A percentile compares a stretch with the other conserved stretches of the same genome.
These are phyloP conservation scores for Malbranchea cinnamomea DNA, from an alignment of 2,329 filamentous ascomycete genomes.

Conservation along the genomic window DNA sequence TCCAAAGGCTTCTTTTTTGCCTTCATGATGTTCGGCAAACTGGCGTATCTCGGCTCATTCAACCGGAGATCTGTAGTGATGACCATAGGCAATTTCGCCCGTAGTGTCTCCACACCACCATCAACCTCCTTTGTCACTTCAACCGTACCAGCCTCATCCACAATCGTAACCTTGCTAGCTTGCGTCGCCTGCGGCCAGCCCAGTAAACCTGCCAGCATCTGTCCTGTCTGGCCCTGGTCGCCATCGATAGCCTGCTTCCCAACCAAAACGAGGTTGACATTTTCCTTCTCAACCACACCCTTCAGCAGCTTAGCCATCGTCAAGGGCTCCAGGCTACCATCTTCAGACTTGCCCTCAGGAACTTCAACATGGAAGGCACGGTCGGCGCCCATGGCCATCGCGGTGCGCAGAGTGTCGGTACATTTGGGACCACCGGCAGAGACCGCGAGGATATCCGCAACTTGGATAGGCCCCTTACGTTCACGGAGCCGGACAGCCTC, in stretches of 20 bases:
- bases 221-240: constrained; percentile 86
- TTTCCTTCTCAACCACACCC: constrained; percentile 66
- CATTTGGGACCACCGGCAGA: constrained; percentile 79
- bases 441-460: constrained; percentile 84
- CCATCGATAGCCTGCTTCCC: constrained; percentile 99
- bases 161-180: constrained; percentile 68
- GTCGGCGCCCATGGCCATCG: constrained; percentile 98
- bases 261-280: constrained; percentile 79
- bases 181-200: constrained; percentile 93
- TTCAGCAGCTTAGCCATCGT: constrained; percentile 81
- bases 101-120: constrained; percentile 81
- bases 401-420: constrained; percentile 77
- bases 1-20: constrained; percentile 99
- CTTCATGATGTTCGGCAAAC: constrained; percentile 98
- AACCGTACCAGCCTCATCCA: constrained; percentile 50
- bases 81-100: constrained; percentile 73
- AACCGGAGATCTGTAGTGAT: constrained; percentile 89
- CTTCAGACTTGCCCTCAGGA: constrained; percentile 46
- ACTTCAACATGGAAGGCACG: constrained; percentile 76
- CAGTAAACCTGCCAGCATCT: constrained; percentile 89
- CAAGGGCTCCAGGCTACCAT: constrained; percentile 60
- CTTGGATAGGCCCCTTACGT: constrained; percentile 59
- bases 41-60: constrained; percentile 92
- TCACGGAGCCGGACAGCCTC: constrained; percentile 92
- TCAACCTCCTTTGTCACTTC: constrained; percentile 86